phyloP scores from a whole-genome alignment of 1,284 basidiomycete genomes.

The Retiboletus flavoniger region DNA sequence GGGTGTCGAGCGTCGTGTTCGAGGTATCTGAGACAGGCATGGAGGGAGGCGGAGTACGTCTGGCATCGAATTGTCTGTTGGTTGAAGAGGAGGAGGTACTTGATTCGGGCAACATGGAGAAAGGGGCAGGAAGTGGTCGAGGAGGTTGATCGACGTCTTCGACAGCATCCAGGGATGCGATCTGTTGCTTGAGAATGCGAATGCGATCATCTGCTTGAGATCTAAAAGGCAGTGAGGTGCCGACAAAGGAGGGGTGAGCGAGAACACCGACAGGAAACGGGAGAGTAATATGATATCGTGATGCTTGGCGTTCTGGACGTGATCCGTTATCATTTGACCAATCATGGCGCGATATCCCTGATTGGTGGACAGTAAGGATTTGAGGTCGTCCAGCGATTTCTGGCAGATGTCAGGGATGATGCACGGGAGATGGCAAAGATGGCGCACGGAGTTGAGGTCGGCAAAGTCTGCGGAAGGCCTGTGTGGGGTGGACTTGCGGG shows the following conservation, averaged over 20 bases:
- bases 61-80: neutral
- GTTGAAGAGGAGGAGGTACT: neutral
- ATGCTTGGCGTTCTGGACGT: slow-evolving; percentile 11
- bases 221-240: slow-evolving; percentile 13
- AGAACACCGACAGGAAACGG: slow-evolving; percentile 18
- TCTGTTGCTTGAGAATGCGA: slow-evolving; percentile 20
- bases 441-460: slow-evolving; percentile 20
- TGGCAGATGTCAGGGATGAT: slow-evolving; percentile 9
- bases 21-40: slow-evolving; percentile 19
- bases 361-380: slow-evolving; percentile 14
- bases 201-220: slow-evolving; percentile 31
- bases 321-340: slow-evolving; percentile 17
- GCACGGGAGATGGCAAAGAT: neutral
- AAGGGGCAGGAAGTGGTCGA: neutral
- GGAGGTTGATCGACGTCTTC: neutral
- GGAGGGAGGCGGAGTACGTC: slow-evolving; percentile 18
- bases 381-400: slow-evolving; percentile 26
- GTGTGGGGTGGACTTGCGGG: slow-evolving; percentile 9
- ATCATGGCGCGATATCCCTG: slow-evolving; percentile 14
- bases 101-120: slow-evolving; percentile 4
- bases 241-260: neutral
- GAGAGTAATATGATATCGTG: slow-evolving; percentile 28
- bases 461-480: slow-evolving; percentile 1
- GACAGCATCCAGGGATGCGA: slow-evolving; percentile 3
- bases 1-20: slow-evolving; percentile 11